phyloP scores from a whole-genome alignment of 1,284 basidiomycete species.

The Pyrrhoderma noxium region DNA sequence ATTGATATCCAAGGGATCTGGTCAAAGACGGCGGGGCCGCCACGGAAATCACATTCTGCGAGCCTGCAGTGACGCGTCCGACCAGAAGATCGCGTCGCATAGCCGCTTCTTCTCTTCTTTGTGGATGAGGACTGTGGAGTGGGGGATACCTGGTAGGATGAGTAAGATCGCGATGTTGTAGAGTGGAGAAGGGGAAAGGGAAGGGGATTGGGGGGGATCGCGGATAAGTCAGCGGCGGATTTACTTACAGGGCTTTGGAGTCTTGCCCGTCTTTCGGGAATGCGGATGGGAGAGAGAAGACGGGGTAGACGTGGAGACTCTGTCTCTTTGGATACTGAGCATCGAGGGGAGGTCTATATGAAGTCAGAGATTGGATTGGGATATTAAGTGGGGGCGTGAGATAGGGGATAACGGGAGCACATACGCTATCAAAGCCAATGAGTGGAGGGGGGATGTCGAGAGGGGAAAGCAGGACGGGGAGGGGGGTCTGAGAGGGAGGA shows the following conservation, averaged over 20 bases:
- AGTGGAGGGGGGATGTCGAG: constrained; percentile 13
- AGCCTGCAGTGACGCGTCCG: constrained; percentile 33
- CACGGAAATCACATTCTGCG: constrained; percentile 27
- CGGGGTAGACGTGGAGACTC: constrained; percentile 15
- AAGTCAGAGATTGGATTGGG: too few relatives aligned
- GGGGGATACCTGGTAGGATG: constrained; percentile 6
- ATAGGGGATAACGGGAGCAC: constrained; percentile 1
- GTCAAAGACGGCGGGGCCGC: constrained; percentile 41
- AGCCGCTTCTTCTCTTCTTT: constrained; percentile 10
- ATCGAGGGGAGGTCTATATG: constrained; percentile 6
- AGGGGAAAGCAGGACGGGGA: constrained; percentile 19
- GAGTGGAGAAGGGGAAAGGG: background rate
- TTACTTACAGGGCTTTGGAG: constrained; percentile 12
- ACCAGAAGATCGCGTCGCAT: constrained; percentile 23
- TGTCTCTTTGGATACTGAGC: constrained; percentile 2
- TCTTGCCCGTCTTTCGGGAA: constrained; percentile 14
- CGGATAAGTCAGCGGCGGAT: constrained; percentile 19
- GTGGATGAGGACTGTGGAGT: constrained; percentile 6
- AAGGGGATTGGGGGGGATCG: too few relatives aligned
- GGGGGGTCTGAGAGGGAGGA: constrained; percentile 2
- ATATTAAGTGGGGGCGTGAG: background rate
- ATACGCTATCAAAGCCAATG: constrained; percentile 1
- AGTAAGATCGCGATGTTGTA: background rate
- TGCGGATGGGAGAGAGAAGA: constrained; percentile 27
- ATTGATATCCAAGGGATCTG: constrained; percentile 54